Conservation (phyloP, 2,329 filamentous ascomycete genomes). For the Myriosclerotinia duriaeana region DNA sequence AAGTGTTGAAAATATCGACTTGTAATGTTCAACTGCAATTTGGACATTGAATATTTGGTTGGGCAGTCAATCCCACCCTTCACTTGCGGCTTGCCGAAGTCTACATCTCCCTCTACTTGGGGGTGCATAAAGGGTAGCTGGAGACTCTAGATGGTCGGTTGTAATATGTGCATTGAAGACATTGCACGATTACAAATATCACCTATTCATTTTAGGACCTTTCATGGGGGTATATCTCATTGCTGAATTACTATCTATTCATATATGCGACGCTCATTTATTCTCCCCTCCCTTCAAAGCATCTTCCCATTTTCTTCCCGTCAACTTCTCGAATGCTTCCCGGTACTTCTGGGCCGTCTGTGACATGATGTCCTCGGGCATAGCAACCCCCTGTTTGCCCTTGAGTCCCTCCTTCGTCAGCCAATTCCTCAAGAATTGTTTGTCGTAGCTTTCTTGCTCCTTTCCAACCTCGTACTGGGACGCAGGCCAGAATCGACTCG, state of each 20-base stretch:
- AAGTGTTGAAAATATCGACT: background rate
- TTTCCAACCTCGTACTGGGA: slow-evolving; percentile 70
- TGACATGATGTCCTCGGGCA: slow-evolving; percentile 69
- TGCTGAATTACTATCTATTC: background rate
- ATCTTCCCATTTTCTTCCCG: slow-evolving; percentile 51
- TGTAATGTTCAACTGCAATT: background rate
- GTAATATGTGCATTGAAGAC: background rate
- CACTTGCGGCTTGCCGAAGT: too few species aligned
- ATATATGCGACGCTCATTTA: background rate
- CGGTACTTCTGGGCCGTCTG: slow-evolving; percentile 71
- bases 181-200: background rate
- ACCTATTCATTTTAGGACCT: background rate
- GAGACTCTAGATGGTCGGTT: background rate
- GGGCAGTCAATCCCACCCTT: too few species aligned
- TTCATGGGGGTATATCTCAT: slow-evolving; percentile 1
- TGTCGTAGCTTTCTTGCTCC: slow-evolving; percentile 83
- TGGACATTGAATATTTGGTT: background rate
- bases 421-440: slow-evolving; percentile 84
- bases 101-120: too few species aligned
- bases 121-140: background rate
- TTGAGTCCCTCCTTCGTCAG: slow-evolving; percentile 70
- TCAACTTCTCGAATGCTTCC: slow-evolving; percentile 72
- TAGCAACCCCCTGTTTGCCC: slow-evolving; percentile 67
- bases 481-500: slow-evolving; percentile 82
- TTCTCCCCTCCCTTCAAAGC: slow-evolving; percentile 18